Conservation (phyloP, 2,329 filamentous ascomycete species). For the Ophiocordyceps sinensis region DNA sequence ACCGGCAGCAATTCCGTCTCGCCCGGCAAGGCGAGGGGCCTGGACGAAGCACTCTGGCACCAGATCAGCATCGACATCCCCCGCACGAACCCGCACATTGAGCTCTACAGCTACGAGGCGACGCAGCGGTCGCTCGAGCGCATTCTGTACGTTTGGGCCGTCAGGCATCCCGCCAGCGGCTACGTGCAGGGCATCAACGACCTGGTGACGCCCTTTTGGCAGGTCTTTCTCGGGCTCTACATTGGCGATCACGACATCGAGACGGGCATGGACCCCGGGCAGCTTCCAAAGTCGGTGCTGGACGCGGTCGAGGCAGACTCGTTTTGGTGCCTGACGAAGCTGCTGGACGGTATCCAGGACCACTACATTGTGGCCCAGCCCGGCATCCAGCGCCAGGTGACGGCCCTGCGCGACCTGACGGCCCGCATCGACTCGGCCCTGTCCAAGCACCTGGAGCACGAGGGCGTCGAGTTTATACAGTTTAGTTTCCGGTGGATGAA, state of each 20-base stretch:
- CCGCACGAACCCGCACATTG: conserved; percentile 88
- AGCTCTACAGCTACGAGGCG: conserved; percentile 88
- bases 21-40: conserved; percentile 41
- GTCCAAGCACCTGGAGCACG: conserved; percentile 76
- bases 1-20: conserved; percentile 32
- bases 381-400: conserved; percentile 88
- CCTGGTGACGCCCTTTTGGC: conserved; percentile 93
- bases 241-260: conserved; percentile 90
- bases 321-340: conserved; percentile 96
- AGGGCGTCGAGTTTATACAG: conserved; percentile 96
- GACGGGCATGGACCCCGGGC: conserved; percentile 90
- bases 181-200: conserved; percentile 99
- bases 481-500: conserved; percentile 99
- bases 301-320: conserved; percentile 96
- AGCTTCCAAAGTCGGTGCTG: conserved; percentile 76
- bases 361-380: conserved; percentile 98
- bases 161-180: conserved; percentile 89
- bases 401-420: conserved; percentile 76
- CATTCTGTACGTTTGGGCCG: conserved; percentile 95
- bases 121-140: conserved; percentile 89
- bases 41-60: conserved; percentile 98
- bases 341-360: conserved; percentile 97
- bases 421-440: conserved; percentile 73
- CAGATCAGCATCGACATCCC: conserved; percentile 98
- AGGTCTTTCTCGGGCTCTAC: conserved; percentile 89